Base-by-base conservation (phyloP, 2,329 filamentous ascomycete species). In the Pestalotiopsis sp. region DNA sequence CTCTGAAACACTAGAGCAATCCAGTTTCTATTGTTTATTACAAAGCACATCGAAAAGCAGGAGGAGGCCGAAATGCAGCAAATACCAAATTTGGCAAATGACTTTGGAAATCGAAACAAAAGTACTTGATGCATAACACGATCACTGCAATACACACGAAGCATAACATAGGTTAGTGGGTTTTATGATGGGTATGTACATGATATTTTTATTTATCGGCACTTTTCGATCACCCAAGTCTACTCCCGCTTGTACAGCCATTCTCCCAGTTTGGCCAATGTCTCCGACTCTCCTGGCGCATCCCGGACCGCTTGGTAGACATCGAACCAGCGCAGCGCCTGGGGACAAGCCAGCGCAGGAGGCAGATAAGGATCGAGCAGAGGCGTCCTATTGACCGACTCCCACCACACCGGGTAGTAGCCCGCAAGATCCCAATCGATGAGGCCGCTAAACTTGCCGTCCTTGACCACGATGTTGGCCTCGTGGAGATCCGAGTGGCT, bases 351-450 rank as follows among this genome's bases (percentile, higher is more conserved):
- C n/a, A 71, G 4, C 9, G 61, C 27, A 4, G 40, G 23, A 1
- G 63, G 70, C 14, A 69, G 65, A 7, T 68, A 11, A 14, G 68
- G 64, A 59, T 64, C 62, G 20, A 71, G 38, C 11, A 66, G n/a
- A 20, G 49, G 25, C 14, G 59, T 65, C 60, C 56, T 56, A 20
- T 72, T 70, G 38, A 72, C 66, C 12, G 64, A 68, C n/a, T 72
- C 71, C 69, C 69, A 72, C 70, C 70, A 71, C 5, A 23, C n/a
- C 1, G 70, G 69, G 59, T 71, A 70, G 56, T 49, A 72, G 2
- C 72, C 70, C 4, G 67, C 63, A 1, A 71, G 45, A 60, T 69
- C 66, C 67, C 68, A 73, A 45, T 69, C 62, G 49, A 59, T 57
- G 2, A 72, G 62, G 4, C 69, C 70, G 9, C 14, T 62, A 36